Evolutionary conservation across 2,329 filamentous ascomycete genomes (phyloP), one percentile per base, ranked within the genome.

Genomic region (Aspergillus oerlinghausenensis): DNA sequence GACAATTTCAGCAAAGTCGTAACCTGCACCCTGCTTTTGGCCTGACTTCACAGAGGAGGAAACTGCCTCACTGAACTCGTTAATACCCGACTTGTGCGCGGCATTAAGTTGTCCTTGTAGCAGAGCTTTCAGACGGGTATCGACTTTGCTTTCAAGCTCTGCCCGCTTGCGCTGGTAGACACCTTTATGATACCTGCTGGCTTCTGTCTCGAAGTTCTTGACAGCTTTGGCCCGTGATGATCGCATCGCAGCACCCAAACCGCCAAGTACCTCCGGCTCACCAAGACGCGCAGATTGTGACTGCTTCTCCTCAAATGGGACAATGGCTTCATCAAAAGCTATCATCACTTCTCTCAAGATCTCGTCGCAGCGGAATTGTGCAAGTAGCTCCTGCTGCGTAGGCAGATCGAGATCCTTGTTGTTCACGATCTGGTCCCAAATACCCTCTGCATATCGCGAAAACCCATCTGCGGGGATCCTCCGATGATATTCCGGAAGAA

Each of bases 401-500:
- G 94, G 94, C 57, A 99, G 77, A 75, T 99, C 94, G 54, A 99
- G 81, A 69, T 99, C 94, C 76, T 99, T 99, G 82, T 99, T 99
- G 79, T 93, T 89, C 66, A 96, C 92, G 70, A 99, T 99, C 76
- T 97, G 93, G 68, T 97, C 92, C 94, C 94, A 99, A 48, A 99
- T 86, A 43, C 92, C 91, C 71, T 94, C 87, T 0, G 94, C 92
- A 67, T 99, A 99, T 58, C 92, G 82, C 0, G 93, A 90, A 70
- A 97, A 94, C n/a, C 94, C 94, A 73, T 99, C 94, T 9, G 94
- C 94, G 10, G 94, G 94, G 61, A 99, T 99, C 56, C 94, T 84
- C 59, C 94, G 84, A 76, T 99, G 94, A 72, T 99, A 99, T 67
- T 97, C 92, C 23, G 94, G 88, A 47, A 97, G 78, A 71, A 99